Evolutionary conservation across 805 yeast species (phyloP).

Genomic region (Ogataea sp.): DNA sequence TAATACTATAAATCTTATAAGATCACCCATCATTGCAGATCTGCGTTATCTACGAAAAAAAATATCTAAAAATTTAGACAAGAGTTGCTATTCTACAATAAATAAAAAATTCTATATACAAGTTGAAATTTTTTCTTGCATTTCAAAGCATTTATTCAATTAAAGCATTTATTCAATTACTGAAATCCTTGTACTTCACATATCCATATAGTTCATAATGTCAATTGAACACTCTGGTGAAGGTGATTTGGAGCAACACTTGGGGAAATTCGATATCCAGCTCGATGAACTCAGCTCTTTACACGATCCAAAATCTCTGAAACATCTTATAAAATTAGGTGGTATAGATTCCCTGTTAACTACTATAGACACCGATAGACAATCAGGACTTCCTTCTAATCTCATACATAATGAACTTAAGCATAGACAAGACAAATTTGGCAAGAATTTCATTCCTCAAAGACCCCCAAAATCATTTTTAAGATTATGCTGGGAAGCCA

Average conservation of each 20-base stretch:
- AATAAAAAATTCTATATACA: no score
- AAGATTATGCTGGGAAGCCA: slow-evolving; percentile 66
- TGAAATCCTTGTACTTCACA: background rate
- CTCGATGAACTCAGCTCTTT: slow-evolving; percentile 34
- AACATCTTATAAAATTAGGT: slow-evolving; percentile 33
- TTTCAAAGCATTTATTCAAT: no score
- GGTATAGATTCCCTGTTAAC: slow-evolving; percentile 30
- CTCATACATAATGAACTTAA: slow-evolving; percentile 21
- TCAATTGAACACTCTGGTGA: background rate
- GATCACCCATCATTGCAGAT: no score
- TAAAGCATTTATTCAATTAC: no score
- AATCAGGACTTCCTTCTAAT: slow-evolving; percentile 33
- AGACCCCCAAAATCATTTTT: slow-evolving; percentile 62
- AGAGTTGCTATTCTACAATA: no score
- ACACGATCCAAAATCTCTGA: slow-evolving; percentile 58
- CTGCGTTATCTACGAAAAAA: no score
- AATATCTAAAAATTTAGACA: no score
- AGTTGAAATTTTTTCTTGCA: no score
- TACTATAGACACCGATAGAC: slow-evolving; percentile 27
- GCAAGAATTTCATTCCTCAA: slow-evolving; percentile 66
- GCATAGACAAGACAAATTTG: slow-evolving; percentile 49
- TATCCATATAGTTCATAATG: background rate
- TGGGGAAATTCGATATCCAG: slow-evolving; percentile 14
- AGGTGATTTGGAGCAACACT: background rate
- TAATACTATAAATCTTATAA: no score